Conservation (phyloP, 805 yeast species). For the Citeromyces nyonsensis region DNA sequence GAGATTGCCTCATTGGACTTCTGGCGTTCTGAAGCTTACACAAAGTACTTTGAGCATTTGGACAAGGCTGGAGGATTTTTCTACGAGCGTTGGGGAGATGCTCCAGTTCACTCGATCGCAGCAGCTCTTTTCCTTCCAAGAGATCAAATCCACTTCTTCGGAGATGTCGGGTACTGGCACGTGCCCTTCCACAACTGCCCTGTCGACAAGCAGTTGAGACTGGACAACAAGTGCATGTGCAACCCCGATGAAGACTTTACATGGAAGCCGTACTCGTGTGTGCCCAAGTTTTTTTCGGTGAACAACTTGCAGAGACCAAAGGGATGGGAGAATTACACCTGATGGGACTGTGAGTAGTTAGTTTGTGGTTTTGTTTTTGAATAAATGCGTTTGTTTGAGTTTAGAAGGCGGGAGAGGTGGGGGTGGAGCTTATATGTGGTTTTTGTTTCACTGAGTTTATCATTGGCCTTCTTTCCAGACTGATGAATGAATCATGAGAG, state of each 20-base stretch:
- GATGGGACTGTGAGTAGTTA: no score
- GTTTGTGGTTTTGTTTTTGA: no score
- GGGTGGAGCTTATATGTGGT: no score
- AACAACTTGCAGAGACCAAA: slow-evolving; percentile 41
- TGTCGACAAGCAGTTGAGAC: slow-evolving; percentile 40
- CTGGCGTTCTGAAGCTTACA: slow-evolving; percentile 63
- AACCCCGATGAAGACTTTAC: slow-evolving; percentile 61
- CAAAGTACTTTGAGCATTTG: slow-evolving; percentile 53
- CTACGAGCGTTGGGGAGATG: slow-evolving; percentile 92
- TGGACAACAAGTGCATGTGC: slow-evolving; percentile 55
- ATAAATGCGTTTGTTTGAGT: no score
- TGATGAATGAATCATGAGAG: no score
- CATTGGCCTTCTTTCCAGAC: no score
- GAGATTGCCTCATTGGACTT: slow-evolving; percentile 64
- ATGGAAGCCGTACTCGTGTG: slow-evolving; percentile 63
- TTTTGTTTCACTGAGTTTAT: no score
- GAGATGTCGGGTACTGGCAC: slow-evolving; percentile 76
- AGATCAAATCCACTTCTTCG: slow-evolving; percentile 64
- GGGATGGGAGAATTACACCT: slow-evolving; percentile 53
- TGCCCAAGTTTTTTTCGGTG: slow-evolving; percentile 42
- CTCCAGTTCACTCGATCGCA: slow-evolving; percentile 84
- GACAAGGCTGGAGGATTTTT: slow-evolving; percentile 85
- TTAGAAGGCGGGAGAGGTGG: no score
- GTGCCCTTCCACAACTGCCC: slow-evolving; percentile 79
- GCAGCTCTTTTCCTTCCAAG: slow-evolving; percentile 64